Percentiles rank a stretch among this genome's conserved stretches.
These are phyloP conservation scores for Didymellaceae sp. DNA, from an alignment of 2,329 filamentous ascomycete genomes.

Conservation along the genomic window DNA sequence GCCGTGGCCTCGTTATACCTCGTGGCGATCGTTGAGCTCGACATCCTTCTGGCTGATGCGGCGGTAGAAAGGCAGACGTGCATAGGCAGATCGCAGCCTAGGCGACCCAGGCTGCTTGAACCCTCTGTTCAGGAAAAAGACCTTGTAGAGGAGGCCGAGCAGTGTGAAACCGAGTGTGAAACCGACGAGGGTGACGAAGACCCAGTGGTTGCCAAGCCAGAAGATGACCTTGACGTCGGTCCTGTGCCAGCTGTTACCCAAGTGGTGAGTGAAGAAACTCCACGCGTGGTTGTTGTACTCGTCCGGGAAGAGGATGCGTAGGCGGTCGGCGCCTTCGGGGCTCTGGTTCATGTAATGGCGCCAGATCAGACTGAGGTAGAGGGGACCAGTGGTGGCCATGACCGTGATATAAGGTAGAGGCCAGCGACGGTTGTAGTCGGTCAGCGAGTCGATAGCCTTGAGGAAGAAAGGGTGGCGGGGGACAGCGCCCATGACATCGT, in stretches of 20 bases:
- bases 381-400: slow-evolving; percentile 78
- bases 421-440: slow-evolving; percentile 73
- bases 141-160: slow-evolving; percentile 59
- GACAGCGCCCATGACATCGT: slow-evolving; percentile 78
- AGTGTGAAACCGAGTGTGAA: slow-evolving; percentile 60
- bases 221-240: slow-evolving; percentile 69
- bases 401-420: slow-evolving; percentile 75
- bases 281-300: slow-evolving; percentile 72
- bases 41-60: slow-evolving; percentile 46
- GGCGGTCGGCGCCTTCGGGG: slow-evolving; percentile 58
- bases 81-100: slow-evolving; percentile 27
- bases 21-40: slow-evolving; percentile 44
- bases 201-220: slow-evolving; percentile 65
- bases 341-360: slow-evolving; percentile 70
- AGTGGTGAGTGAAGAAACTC: slow-evolving; percentile 74
- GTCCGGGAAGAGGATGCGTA: slow-evolving; percentile 72
- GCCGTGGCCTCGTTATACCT: slow-evolving; percentile 32
- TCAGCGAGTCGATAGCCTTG: slow-evolving; percentile 70
- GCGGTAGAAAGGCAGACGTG: slow-evolving; percentile 45
- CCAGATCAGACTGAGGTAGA: slow-evolving; percentile 79
- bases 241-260: slow-evolving; percentile 70
- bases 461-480: slow-evolving; percentile 78
- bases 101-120: slow-evolving; percentile 24
- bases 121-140: slow-evolving; percentile 51
- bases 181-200: slow-evolving; percentile 62